A percentile compares a stretch with the other conserved stretches of the same genome.
Conservation (phyloP, 2,329 filamentous ascomycete species). For the Colletotrichum coccodes region DNA sequence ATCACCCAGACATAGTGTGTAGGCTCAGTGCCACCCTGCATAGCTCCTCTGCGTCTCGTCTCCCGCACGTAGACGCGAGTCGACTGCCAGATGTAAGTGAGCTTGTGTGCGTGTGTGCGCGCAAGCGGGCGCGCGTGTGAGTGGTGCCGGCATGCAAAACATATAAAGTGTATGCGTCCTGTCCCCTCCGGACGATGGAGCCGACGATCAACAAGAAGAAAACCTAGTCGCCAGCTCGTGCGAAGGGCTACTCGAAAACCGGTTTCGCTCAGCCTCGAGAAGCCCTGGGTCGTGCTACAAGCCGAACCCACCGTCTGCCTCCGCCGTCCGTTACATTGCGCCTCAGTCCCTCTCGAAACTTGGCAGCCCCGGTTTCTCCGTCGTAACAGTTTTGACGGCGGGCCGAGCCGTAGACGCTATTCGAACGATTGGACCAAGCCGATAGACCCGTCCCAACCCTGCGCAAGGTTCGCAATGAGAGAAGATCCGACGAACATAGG, state of each 20-base stretch:
- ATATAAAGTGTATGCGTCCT: constrained; percentile 31
- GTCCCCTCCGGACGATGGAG: constrained; percentile 20
- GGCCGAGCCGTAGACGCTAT: constrained; percentile 31
- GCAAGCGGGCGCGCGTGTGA: constrained; percentile 6
- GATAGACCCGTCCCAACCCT: constrained; percentile 5
- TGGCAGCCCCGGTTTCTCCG: constrained; percentile 30
- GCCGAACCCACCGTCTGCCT: background rate
- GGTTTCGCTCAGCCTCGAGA: constrained; percentile 11
- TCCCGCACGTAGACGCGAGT: constrained; percentile 31
- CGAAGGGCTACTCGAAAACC: constrained; percentile 1
- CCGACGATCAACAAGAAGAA: constrained; percentile 18
- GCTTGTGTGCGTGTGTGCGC: constrained; percentile 26
- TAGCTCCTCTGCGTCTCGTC: constrained; percentile 29
- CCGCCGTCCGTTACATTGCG: too few species aligned
- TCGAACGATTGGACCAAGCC: constrained; percentile 11
- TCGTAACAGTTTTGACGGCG: constrained; percentile 27
- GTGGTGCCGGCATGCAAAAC: constrained; percentile 29
- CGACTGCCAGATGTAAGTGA: constrained; percentile 32
- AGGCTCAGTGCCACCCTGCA: constrained; percentile 31
- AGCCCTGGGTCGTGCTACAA: constrained; percentile 3
- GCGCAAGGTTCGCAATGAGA: background rate
- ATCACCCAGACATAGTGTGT: constrained; percentile 14
- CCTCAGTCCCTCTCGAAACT: constrained; percentile 22
- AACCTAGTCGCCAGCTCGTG: constrained; percentile 12
- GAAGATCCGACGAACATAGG: constrained; percentile 14